Evolutionary conservation across 2,329 filamentous ascomycete species (phyloP).

Genomic region (Setomelanomma holmii): DNA sequence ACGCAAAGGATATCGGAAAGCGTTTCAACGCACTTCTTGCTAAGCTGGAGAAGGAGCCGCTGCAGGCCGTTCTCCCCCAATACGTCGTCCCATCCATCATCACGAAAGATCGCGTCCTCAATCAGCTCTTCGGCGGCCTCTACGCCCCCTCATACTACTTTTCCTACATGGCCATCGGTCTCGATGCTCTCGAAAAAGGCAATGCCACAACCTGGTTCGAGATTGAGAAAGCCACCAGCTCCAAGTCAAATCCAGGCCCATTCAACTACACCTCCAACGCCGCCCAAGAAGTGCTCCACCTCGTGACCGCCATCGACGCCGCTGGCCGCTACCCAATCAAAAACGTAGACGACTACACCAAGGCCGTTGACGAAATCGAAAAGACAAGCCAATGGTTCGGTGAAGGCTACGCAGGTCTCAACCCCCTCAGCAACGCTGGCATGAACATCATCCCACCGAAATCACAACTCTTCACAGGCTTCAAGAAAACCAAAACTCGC

Average conservation of each 20-base stretch:
- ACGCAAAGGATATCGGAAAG: constrained; percentile 6
- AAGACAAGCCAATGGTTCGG: constrained; percentile 4
- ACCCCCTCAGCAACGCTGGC: constrained; percentile 5
- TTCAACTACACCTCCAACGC: constrained; percentile 7
- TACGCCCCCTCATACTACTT: background rate
- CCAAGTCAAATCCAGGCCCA: background rate
- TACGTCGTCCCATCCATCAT: background rate
- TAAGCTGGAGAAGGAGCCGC: constrained; percentile 26
- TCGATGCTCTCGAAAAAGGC: background rate
- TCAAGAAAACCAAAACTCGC: constrained; percentile 49
- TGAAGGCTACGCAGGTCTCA: background rate
- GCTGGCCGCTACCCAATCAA: constrained; percentile 8
- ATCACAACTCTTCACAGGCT: constrained; percentile 17
- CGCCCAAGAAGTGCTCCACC: background rate
- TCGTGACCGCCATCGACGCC: constrained; percentile 15
- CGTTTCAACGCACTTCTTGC: constrained; percentile 12
- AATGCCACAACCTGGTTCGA: constrained; percentile 2
- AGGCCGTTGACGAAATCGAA: constrained; percentile 1
- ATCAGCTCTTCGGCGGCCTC: background rate
- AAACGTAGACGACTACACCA: constrained; percentile 8
- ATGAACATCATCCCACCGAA: constrained; percentile 13
- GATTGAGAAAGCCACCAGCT: background rate
- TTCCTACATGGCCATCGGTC: background rate
- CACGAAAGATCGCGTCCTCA: background rate
- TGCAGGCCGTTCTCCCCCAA: background rate